Percentiles rank a stretch among this genome's conserved stretches.
Evolutionary conservation across 1,284 basidiomycete genomes (phyloP).

Genomic region (Ceratobasidium sp.): DNA sequence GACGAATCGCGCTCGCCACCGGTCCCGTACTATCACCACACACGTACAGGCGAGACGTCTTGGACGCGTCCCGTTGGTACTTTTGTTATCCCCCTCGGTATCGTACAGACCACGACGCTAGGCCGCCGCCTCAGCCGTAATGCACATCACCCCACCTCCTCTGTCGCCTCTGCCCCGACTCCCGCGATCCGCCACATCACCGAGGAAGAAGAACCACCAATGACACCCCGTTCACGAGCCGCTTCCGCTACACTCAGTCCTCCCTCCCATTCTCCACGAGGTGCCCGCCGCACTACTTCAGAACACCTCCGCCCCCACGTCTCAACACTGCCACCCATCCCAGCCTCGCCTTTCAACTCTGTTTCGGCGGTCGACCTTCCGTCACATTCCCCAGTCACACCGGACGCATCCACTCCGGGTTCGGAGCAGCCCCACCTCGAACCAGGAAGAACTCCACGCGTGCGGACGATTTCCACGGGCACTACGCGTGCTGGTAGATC

Average conservation of each 20-base stretch:
- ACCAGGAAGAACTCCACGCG: constrained; percentile 24
- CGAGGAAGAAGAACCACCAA: constrained; percentile 5
- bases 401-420: constrained; percentile 15
- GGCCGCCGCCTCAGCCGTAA: constrained; percentile 69
- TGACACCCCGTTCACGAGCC: constrained; percentile 4
- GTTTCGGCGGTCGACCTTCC: constrained; percentile 40
- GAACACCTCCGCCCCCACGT: constrained; percentile 38
- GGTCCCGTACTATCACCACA: constrained; percentile 93
- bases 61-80: constrained; percentile 85
- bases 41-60: constrained; percentile 85
- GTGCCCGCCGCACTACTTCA: constrained; percentile 40
- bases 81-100: constrained; percentile 90
- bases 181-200: neutral
- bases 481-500: constrained; percentile 23
- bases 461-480: constrained; percentile 38
- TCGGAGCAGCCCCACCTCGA: constrained; percentile 1
- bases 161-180: neutral
- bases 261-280: neutral
- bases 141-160: constrained; percentile 3
- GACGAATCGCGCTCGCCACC: constrained; percentile 81
- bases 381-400: constrained; percentile 13
- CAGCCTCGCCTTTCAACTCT: constrained; percentile 45
- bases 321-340: constrained; percentile 40
- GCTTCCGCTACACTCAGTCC: constrained; percentile 32
- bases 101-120: constrained; percentile 82